Conservation (phyloP, 164 flowering plant species). For the Sextonia rubra region DNA sequence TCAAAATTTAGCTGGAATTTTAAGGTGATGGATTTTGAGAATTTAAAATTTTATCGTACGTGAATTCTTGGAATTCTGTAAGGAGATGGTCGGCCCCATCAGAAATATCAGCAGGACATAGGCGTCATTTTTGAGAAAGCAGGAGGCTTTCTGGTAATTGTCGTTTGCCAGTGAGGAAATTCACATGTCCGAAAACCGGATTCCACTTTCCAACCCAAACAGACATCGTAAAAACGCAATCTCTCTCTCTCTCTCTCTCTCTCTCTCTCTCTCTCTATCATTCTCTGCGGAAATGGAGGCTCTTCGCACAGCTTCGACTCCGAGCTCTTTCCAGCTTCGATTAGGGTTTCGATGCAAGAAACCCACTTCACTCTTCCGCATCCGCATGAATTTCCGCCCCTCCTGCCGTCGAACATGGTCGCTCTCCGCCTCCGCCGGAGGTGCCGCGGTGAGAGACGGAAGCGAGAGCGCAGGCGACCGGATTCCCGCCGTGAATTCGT, state of each 20-base stretch:
- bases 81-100: too few relatives aligned
- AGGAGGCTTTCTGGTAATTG: too few relatives aligned
- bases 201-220: too few relatives aligned
- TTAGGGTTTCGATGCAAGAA: conserved; percentile 35
- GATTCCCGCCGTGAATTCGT: conserved; percentile 18
- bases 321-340: conserved; percentile 68
- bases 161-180: too few relatives aligned
- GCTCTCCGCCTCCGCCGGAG: conserved; percentile 9
- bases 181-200: too few relatives aligned
- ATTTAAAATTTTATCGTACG: too few relatives aligned
- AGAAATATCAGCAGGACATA: too few relatives aligned
- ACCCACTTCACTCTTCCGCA: conserved; percentile 10
- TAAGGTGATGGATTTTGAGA: too few relatives aligned
- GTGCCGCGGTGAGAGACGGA: not conserved
- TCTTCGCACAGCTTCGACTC: conserved; percentile 35
- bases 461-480: conserved; percentile 18
- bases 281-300: conserved; percentile 31
- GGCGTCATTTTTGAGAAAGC: too few relatives aligned
- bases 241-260: not conserved
- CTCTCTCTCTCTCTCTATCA: not conserved
- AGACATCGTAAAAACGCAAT: not conserved
- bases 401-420: conserved; percentile 17
- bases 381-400: conserved; percentile 16
- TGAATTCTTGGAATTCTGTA: too few relatives aligned
- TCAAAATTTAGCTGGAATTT: too few relatives aligned